Evolutionary conservation across 1,284 basidiomycete species (phyloP).

Genomic region (Microbotryomycetes sp.): DNA sequence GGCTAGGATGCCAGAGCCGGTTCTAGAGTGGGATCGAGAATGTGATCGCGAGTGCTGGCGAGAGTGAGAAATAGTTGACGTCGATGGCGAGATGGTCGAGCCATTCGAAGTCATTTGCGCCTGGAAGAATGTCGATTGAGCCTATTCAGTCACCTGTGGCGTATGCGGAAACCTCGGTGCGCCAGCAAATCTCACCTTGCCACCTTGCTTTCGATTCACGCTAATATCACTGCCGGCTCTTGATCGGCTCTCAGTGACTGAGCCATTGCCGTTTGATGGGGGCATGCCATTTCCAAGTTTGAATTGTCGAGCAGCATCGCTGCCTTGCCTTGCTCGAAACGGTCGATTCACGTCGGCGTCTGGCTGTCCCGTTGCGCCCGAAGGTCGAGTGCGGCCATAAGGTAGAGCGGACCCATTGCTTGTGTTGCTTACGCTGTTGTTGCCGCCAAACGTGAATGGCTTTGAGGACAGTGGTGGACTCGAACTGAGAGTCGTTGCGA

Average conservation of each 20-base stretch:
- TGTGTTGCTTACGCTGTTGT: too few species aligned
- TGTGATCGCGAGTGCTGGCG: background rate
- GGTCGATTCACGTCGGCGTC: conserved; percentile 3
- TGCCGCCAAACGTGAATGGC: background rate
- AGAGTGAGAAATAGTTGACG: background rate
- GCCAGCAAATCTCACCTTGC: background rate
- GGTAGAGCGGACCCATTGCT: background rate
- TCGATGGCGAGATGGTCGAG: background rate
- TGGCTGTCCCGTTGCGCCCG: background rate
- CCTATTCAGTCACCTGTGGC: background rate
- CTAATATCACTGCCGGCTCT: conserved; percentile 6
- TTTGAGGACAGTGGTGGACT: background rate
- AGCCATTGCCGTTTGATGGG: background rate
- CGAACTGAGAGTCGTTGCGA: background rate
- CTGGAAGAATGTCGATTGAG: background rate
- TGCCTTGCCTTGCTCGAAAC: conserved; percentile 10
- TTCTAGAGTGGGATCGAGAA: background rate
- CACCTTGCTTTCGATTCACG: background rate
- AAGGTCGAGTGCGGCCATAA: background rate
- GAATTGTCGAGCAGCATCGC: conserved; percentile 3
- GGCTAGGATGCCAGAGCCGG: background rate
- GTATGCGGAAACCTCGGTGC: too few species aligned
- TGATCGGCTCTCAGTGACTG: background rate
- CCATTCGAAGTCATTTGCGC: conserved; percentile 11
- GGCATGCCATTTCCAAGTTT: background rate